Base-by-base conservation (phyloP, 495 filamentous ascomycete genomes). In the Echria macrotheca region DNA sequence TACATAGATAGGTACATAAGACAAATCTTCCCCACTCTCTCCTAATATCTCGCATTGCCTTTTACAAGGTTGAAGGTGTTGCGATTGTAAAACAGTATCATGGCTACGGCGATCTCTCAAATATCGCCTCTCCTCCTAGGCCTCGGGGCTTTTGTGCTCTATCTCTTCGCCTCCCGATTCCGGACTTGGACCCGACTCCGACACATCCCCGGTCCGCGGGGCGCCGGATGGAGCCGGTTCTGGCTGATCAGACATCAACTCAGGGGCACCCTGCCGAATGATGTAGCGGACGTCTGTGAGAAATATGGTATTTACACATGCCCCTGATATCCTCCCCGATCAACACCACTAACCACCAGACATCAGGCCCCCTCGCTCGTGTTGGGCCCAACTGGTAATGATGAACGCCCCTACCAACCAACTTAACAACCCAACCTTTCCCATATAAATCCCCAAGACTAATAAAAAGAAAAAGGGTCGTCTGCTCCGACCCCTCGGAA, bases 401-500 rank as follows among this genome's bases (percentile, higher is more conserved):
- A 31, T 12, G 12, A 6, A 31, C n/a, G n/a, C n/a, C n/a, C n/a
- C n/a, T n/a, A 31, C 6, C 6, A 12, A 31, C 12, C 28, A 31
- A 6, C 7, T 31, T 12, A 6, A 6, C 7, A 6, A 12, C 28
- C 28, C 28, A 31, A 6, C 7, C 28, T 31, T 6, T 31, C 28
- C 28, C 28, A 31, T 6, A 12, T n/a, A n/a, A n/a, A n/a, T n/a
- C n/a, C n/a, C 28, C 12, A 31, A 31, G 28, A 12, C 28, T 31
- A 6, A 6, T 31, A 12, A 31, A 6, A 12, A 6, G 28, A 31
- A 6, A 12, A 6, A 31, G 28, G 28, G 63, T 74, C 24, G 46
- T 74, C 26, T 70, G 64, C 7, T 46, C 44, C 23, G 72, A 73
- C 53, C 68, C 72, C 1, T 63, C 64, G 12, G 48, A 72, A 3